phyloP scores from a whole-genome alignment of 2,329 filamentous ascomycete genomes.

The Pseudogymnoascus sp. region DNA sequence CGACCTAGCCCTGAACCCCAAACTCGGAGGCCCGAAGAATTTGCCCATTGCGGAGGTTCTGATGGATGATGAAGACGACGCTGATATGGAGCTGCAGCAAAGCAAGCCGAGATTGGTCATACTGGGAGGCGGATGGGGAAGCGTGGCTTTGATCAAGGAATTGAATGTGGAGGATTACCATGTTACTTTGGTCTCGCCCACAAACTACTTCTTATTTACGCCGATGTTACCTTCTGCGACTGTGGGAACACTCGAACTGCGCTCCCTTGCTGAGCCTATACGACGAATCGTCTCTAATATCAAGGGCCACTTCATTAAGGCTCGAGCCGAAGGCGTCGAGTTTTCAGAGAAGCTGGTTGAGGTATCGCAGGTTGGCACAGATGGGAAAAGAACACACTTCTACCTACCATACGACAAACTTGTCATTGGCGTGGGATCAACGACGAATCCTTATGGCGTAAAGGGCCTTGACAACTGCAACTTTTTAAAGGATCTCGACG shows the following conservation, averaged over 20 bases:
- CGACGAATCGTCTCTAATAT: slow-evolving; percentile 72
- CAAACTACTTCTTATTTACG: slow-evolving; percentile 96
- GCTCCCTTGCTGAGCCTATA: slow-evolving; percentile 88
- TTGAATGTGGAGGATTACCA: slow-evolving; percentile 89
- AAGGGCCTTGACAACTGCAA: slow-evolving; percentile 89
- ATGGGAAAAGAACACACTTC: slow-evolving; percentile 70
- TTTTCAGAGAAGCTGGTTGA: slow-evolving; percentile 90
- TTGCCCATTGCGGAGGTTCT: slow-evolving; percentile 81
- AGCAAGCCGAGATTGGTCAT: slow-evolving; percentile 91
- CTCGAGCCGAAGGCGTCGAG: slow-evolving; percentile 78
- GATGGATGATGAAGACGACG: slow-evolving; percentile 79
- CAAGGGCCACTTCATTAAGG: slow-evolving; percentile 83
- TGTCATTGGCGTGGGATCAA: slow-evolving; percentile 82
- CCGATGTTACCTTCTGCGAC: slow-evolving; percentile 97
- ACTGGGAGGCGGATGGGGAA: slow-evolving; percentile 90
- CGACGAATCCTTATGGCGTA: slow-evolving; percentile 91
- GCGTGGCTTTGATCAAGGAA: slow-evolving; percentile 83
- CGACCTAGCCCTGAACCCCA: slow-evolving; percentile 70
- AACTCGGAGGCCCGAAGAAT: slow-evolving; percentile 85
- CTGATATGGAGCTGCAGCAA: slow-evolving; percentile 61
- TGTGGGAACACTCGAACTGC: slow-evolving; percentile 84
- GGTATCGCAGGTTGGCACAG: slow-evolving; percentile 62
- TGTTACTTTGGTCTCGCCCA: slow-evolving; percentile 87
- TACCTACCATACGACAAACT: slow-evolving; percentile 98
- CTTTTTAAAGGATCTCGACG: slow-evolving; percentile 91